These are phyloP conservation scores for Globisporangium ultimum DNA, from an alignment of 352 stramenopile species.

Conservation along the genomic window DNA sequence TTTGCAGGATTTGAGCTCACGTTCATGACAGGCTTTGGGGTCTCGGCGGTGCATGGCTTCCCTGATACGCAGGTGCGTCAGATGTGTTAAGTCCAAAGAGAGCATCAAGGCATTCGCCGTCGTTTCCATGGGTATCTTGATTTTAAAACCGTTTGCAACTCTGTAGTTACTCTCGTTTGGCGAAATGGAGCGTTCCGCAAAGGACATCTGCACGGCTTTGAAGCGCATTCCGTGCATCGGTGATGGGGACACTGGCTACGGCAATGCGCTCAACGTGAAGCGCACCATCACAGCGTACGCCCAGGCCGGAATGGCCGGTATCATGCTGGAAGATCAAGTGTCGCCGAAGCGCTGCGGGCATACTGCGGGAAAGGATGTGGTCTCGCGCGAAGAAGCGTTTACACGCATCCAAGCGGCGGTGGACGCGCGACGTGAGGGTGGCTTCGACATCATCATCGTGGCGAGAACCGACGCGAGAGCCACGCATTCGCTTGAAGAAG, in stretches of 20 bases:
- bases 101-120: too few species aligned
- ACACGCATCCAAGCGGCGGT: conserved; percentile 85
- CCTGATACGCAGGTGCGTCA: conserved; percentile 85
- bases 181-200: conserved; percentile 50
- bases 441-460: conserved; percentile 92
- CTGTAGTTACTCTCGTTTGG: conserved; percentile 53
- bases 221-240: conserved; percentile 63
- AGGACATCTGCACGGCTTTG: conserved; percentile 41
- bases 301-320: conserved; percentile 88
- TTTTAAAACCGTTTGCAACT: too few species aligned
- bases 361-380: conserved; percentile 88
- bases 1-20: conserved; percentile 80
- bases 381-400: conserved; percentile 85
- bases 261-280: conserved; percentile 93
- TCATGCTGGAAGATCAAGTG: conserved; percentile 95
- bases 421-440: conserved; percentile 83
- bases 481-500: conserved; percentile 89
- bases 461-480: conserved; percentile 91
- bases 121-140: too few species aligned
- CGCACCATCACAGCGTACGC: conserved; percentile 89
- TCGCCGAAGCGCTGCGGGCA: conserved; percentile 92
- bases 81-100: too few species aligned
- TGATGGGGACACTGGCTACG: conserved; percentile 91
- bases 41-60: conserved; percentile 83
- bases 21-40: conserved; percentile 94